phyloP scores from a whole-genome alignment of 495 filamentous ascomycete species.

The Paragyromitra xinjiangensis region DNA sequence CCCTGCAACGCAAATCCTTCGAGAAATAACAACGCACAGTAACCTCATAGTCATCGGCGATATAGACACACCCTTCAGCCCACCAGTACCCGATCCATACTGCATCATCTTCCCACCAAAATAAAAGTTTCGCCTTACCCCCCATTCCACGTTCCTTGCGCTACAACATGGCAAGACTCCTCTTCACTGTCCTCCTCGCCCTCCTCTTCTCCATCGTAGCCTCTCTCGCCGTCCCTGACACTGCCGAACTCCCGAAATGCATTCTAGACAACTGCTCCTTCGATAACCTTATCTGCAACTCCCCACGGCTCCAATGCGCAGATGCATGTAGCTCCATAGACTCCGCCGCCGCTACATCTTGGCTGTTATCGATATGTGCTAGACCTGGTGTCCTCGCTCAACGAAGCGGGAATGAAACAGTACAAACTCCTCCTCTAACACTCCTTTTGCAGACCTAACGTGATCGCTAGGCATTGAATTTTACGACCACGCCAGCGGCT shows the following conservation, averaged over 20 bases:
- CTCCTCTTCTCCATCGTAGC: conserved; percentile 6
- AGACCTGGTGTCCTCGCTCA: neutral
- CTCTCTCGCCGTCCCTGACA: conserved; percentile 6
- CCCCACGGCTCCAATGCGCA: conserved; percentile 6
- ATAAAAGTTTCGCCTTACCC: neutral
- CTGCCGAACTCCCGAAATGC: neutral
- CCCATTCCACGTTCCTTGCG: neutral
- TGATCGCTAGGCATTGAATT: conserved; percentile 3
- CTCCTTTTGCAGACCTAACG: neutral
- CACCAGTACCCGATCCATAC: neutral
- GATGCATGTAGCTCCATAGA: neutral
- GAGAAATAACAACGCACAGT: neutral
- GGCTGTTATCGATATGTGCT: conserved; percentile 4
- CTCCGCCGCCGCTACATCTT: neutral
- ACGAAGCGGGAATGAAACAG: conserved; percentile 8
- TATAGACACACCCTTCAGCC: neutral
- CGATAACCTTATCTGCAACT: neutral
- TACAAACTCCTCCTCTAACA: neutral
- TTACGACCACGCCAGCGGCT: neutral
- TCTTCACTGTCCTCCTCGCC: conserved; percentile 19
- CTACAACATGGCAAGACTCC: conserved; percentile 19
- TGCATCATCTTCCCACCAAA: neutral
- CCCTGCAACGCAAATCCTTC: neutral
- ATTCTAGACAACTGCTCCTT: conserved; percentile 22
- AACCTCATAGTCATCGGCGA: neutral